Conservation (phyloP, 352 stramenopile genomes). For the Globisporangium paddicum region DNA sequence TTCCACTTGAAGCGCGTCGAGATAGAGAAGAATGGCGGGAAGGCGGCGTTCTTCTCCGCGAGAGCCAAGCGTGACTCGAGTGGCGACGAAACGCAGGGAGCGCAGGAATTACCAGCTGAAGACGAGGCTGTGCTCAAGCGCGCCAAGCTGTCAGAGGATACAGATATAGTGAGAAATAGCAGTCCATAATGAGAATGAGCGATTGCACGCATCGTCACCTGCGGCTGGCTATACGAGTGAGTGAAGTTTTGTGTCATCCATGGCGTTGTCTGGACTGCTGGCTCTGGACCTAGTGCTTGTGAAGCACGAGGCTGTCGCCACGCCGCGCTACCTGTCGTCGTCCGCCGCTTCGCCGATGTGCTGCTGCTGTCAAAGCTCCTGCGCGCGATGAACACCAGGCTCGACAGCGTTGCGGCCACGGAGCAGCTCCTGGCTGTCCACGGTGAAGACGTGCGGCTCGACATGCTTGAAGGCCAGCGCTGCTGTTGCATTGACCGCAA, state of each 20-base stretch:
- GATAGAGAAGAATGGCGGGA: conserved; percentile 30
- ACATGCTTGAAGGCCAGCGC: neutral
- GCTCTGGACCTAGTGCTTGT: neutral
- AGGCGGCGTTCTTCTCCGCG: neutral
- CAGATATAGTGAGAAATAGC: neutral
- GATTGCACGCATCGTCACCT: no score
- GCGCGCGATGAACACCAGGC: neutral
- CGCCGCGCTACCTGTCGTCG: neutral
- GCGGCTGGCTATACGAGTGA: no score
- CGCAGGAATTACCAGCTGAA: neutral
- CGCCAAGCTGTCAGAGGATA: neutral
- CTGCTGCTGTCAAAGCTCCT: neutral
- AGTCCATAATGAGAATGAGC: neutral
- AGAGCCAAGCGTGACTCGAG: neutral
- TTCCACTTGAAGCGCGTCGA: conserved; percentile 73
- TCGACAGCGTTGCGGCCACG: neutral
- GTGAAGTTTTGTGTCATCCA: no score
- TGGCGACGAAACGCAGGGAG: neutral
- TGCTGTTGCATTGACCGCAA: neutral
- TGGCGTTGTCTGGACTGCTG: neutral
- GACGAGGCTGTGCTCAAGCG: neutral
- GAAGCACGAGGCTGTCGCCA: neutral
- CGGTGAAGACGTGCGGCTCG: neutral
- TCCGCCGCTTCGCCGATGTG: neutral
- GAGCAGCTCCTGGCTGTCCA: neutral